Percentiles rank a stretch among this genome's conserved stretches.
phyloP scores from a whole-genome alignment of 2,329 filamentous ascomycete genomes.

The Penicillium verrucosum region DNA sequence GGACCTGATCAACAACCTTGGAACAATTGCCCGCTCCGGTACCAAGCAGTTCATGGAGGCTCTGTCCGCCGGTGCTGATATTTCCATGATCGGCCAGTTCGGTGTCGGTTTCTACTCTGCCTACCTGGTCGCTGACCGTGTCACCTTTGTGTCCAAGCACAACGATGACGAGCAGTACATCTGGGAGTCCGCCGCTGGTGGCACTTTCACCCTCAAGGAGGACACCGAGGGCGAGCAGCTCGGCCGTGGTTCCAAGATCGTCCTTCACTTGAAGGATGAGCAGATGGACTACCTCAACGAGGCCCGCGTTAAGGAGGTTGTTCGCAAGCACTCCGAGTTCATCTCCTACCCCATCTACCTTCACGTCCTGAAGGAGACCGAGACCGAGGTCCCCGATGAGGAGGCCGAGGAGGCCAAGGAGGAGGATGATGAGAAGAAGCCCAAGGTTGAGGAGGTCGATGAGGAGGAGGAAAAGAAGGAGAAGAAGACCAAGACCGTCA shows the following conservation, averaged over 20 bases:
- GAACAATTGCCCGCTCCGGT: slow-evolving; percentile 97
- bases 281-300: slow-evolving; percentile 98
- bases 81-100: slow-evolving; percentile 99
- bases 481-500: slow-evolving; percentile 98
- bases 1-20: slow-evolving; percentile 99
- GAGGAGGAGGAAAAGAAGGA: slow-evolving; percentile 80
- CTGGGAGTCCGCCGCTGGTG: slow-evolving; percentile 97
- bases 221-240: slow-evolving; percentile 89
- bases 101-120: slow-evolving; percentile 99
- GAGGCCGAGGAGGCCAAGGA: slow-evolving; percentile 72
- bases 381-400: slow-evolving; percentile 98
- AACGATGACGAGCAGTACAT: slow-evolving; percentile 99
- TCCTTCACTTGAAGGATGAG: slow-evolving; percentile 99
- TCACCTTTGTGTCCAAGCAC: slow-evolving; percentile 95
- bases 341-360: slow-evolving; percentile 99
- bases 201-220: slow-evolving; percentile 88
- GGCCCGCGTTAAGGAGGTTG: slow-evolving; percentile 99
- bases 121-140: slow-evolving; percentile 96
- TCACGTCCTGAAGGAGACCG: slow-evolving; percentile 97
- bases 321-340: slow-evolving; percentile 99
- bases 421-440: slow-evolving; percentile 87
- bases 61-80: slow-evolving; percentile 94
- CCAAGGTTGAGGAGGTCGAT: slow-evolving; percentile 89
- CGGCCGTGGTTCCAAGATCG: slow-evolving; percentile 94
- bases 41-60: slow-evolving; percentile 99